phyloP scores from a whole-genome alignment of 2,329 filamentous ascomycete genomes.

The Cordyceps militaris region DNA sequence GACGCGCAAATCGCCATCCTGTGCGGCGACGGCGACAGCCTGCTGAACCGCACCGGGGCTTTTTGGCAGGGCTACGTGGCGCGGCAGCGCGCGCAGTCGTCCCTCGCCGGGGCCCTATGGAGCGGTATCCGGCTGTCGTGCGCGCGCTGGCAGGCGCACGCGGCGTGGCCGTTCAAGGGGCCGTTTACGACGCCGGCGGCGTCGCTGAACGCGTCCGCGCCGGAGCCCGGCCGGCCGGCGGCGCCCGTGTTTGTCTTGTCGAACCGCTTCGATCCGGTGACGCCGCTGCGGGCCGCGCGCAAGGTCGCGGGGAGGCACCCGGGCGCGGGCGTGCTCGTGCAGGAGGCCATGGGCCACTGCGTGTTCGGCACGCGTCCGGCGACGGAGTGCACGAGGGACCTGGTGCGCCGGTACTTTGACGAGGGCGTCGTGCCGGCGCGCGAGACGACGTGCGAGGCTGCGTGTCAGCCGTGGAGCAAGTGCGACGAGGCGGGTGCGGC shows the following conservation, averaged over 20 bases:
- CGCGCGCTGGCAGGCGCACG: slow-evolving; percentile 29
- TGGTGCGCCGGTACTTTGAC: slow-evolving; percentile 24
- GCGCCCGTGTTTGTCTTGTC: slow-evolving; percentile 39
- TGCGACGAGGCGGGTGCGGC: background rate
- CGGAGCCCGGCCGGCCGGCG: slow-evolving; percentile 26
- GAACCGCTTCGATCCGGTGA: slow-evolving; percentile 38
- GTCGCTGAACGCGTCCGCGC: slow-evolving; percentile 15
- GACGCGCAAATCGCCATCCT: slow-evolving; percentile 23
- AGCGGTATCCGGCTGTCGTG: slow-evolving; percentile 32
- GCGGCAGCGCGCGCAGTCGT: slow-evolving; percentile 22
- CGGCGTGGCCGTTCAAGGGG: slow-evolving; percentile 34
- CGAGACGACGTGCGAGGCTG: slow-evolving; percentile 19
- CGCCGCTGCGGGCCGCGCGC: slow-evolving; percentile 33
- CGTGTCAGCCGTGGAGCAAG: slow-evolving; percentile 16
- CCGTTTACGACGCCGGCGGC: slow-evolving; percentile 25
- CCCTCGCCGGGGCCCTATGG: slow-evolving; percentile 28
- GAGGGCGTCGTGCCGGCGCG: slow-evolving; percentile 22
- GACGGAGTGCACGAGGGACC: slow-evolving; percentile 18
- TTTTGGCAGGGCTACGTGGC: slow-evolving; percentile 26
- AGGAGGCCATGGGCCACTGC: slow-evolving; percentile 26
- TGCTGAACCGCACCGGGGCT: slow-evolving; percentile 16
- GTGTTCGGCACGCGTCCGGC: slow-evolving; percentile 6
- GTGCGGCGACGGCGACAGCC: slow-evolving; percentile 30
- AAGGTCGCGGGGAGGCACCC: slow-evolving; percentile 22
- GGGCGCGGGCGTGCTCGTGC: slow-evolving; percentile 23